These are phyloP conservation scores for Hypoxylon fuscum DNA, from an alignment of 495 filamentous ascomycete genomes.

Conservation along the genomic window DNA sequence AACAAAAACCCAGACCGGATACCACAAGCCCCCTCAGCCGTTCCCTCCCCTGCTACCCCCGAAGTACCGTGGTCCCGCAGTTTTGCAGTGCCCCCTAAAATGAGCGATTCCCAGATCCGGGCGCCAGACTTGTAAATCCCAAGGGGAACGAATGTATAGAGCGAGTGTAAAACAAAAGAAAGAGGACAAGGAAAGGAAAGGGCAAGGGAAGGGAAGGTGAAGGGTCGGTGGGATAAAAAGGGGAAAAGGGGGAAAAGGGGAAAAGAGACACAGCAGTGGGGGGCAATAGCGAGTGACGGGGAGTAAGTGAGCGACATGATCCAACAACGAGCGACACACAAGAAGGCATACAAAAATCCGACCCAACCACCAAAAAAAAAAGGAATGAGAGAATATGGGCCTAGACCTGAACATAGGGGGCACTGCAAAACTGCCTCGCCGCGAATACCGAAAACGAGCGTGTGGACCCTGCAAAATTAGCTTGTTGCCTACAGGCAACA, in stretches of 20 bases:
- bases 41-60: too few relatives aligned
- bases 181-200: neutral
- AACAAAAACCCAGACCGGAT: too few relatives aligned
- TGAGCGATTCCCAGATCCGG: too few relatives aligned
- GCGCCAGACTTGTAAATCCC: too few relatives aligned
- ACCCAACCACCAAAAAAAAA: neutral
- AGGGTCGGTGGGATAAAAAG: neutral
- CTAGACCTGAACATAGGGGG: conserved; percentile 21
- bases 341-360: neutral
- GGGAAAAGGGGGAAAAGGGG: neutral
- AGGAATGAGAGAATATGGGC: neutral
- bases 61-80: too few relatives aligned
- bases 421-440: conserved; percentile 34
- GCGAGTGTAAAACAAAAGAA: neutral
- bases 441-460: neutral
- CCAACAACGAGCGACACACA: neutral
- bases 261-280: neutral
- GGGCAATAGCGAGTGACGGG: neutral
- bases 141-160: neutral
- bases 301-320: neutral
- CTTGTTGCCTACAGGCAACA: neutral
- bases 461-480: neutral
- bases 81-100: too few relatives aligned
- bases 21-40: too few relatives aligned
- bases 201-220: neutral